A percentile compares a stretch with the other conserved stretches of the same genome.
Evolutionary conservation across 495 filamentous ascomycete genomes (phyloP).

Genomic region (Neurospora sp.): DNA sequence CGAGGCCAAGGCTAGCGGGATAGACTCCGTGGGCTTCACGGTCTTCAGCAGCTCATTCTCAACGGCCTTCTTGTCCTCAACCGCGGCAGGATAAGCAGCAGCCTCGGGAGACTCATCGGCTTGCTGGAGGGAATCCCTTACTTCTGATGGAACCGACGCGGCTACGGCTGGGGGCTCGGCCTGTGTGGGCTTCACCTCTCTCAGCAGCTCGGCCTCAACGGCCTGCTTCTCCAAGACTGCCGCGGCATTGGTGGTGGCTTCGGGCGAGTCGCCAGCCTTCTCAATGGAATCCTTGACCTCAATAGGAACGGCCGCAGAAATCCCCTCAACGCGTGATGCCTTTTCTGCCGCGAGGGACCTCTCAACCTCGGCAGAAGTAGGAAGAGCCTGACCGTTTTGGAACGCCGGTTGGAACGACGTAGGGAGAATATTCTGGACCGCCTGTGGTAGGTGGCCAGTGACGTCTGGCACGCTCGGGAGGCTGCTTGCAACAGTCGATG

Average conservation of each 20-base stretch:
- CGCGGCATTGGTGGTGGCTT: constrained; percentile 57
- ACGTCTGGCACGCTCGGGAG: constrained; percentile 9
- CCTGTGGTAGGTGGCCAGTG: constrained; percentile 22
- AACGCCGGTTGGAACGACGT: constrained; percentile 8
- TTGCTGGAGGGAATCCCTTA: constrained; percentile 60
- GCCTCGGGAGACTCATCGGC: constrained; percentile 61
- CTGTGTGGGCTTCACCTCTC: constrained; percentile 22
- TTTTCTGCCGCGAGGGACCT: constrained; percentile 4
- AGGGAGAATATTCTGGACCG: constrained; percentile 26
- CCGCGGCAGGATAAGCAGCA: constrained; percentile 53
- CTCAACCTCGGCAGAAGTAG: background rate
- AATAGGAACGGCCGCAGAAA: constrained; percentile 51
- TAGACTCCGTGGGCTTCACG: constrained; percentile 37
- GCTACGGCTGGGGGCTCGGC: constrained; percentile 21
- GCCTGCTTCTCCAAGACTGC: constrained; percentile 71
- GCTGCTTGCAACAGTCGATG: background rate
- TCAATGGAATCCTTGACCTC: constrained; percentile 64
- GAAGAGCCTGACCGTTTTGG: background rate
- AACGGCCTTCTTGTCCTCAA: constrained; percentile 70
- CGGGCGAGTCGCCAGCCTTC: constrained; percentile 52
- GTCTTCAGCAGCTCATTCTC: constrained; percentile 56
- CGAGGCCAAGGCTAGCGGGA: constrained; percentile 32
- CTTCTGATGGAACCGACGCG: constrained; percentile 54
- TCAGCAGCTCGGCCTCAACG: constrained; percentile 57
- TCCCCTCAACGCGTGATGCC: constrained; percentile 19